Evolutionary conservation across 345 rosid species (phyloP), one percentile per base, ranked within the genome.

Genomic region (Camelina hispida): DNA sequence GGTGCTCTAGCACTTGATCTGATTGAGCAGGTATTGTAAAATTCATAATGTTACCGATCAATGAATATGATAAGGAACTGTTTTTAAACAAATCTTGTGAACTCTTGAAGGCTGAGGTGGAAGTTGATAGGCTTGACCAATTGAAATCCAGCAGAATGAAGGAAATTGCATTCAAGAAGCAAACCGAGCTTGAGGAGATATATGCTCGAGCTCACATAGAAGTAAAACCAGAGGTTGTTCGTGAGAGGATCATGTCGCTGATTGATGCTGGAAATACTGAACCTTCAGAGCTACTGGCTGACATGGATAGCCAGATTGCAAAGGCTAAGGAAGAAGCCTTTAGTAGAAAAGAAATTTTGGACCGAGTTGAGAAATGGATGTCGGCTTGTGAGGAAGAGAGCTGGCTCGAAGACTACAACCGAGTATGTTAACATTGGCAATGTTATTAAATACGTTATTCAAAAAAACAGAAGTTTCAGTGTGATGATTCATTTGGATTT

Each of bases 311-410:
- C 79, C 92, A 91, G 81, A 92, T 92, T 58, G 83, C 84, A 38
- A 87, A 81, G 73, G 97, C 99, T 35, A 92, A 86, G 78, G 97
- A 95, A 62, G 97, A 90, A 83, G 85, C 93, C 74, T 83, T 87
- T 63, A 92, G 97, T 82, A 85, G 99, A 79, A 95, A 86, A 83
- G 99, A 95, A 1, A 95, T 92, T 72, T 81, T 95, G 81, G 97
- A 95, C 71, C 87, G 93, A 83, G 96, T 95, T 18, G 99, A 95
- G 82, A 95, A 92, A 79, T 95, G 99, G 99, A 92, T 89, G 99
- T 90, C 96, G 50, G 96, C 97, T 68, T 95, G 97, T 79, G 99
- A 95, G 83, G 99, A 95, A 83, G 99, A 95, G 83, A 95, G 96
- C 68, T 95, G 99, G 99, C 97, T 95, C 18, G 99, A 95, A 77